A percentile compares a stretch with the other conserved stretches of the same genome.
Evolutionary conservation across 805 yeast genomes (phyloP).

Genomic region (Candida jianshihensis): DNA sequence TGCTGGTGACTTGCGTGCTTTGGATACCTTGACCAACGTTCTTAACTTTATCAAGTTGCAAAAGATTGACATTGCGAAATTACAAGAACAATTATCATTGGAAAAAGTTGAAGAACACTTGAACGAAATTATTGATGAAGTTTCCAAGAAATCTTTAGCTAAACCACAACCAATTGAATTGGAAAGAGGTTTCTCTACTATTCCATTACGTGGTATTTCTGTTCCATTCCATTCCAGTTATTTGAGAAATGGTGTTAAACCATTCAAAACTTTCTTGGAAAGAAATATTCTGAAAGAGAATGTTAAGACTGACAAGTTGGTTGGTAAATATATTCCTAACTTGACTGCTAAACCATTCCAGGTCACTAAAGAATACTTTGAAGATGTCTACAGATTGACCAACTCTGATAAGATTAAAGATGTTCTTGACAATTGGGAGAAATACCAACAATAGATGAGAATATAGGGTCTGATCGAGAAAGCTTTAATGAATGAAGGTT

Average conservation of each 20-base stretch:
- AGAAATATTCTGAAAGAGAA: slow-evolving; percentile 95
- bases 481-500: neutral
- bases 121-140: slow-evolving; percentile 81
- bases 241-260: slow-evolving; percentile 96
- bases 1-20: slow-evolving; percentile 96
- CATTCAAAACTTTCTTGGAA: slow-evolving; percentile 94
- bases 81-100: slow-evolving; percentile 72
- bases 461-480: too few species aligned
- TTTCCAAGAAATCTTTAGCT: slow-evolving; percentile 69
- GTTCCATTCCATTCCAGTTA: slow-evolving; percentile 99
- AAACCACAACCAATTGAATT: slow-evolving; percentile 96
- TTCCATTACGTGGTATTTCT: slow-evolving; percentile 97
- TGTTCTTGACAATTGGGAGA: slow-evolving; percentile 93
- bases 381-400: slow-evolving; percentile 90
- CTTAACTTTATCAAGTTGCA: slow-evolving; percentile 89
- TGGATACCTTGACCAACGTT: slow-evolving; percentile 89
- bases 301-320: slow-evolving; percentile 87
- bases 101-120: slow-evolving; percentile 88
- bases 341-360: slow-evolving; percentile 96
- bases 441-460: slow-evolving; percentile 39
- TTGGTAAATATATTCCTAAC: slow-evolving; percentile 96
- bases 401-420: slow-evolving; percentile 85
- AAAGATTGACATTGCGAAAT: slow-evolving; percentile 86
- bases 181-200: slow-evolving; percentile 97
- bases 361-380: slow-evolving; percentile 93